Percentiles rank a stretch among this genome's conserved stretches.
These are phyloP conservation scores for Oenanthe javanica DNA, from an alignment of 140 eudicot genomes.

Conservation along the genomic window DNA sequence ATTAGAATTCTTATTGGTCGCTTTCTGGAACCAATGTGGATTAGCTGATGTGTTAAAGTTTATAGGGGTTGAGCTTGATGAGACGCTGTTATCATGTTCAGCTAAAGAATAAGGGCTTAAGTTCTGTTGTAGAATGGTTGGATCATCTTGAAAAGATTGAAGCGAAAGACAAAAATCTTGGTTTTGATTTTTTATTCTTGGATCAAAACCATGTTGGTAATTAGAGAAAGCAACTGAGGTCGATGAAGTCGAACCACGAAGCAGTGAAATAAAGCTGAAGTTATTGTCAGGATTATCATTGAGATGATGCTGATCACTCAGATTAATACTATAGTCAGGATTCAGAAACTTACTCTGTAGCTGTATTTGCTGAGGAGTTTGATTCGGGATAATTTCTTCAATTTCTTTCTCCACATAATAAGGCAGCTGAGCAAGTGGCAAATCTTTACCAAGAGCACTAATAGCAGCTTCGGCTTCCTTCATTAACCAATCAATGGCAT, in stretches of 20 bases:
- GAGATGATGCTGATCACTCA: conserved; percentile 7
- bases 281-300: conserved; percentile 5
- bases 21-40: conserved; percentile 8
- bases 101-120: conserved; percentile 4
- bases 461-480: conserved; percentile 58
- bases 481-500: conserved; percentile 81
- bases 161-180: conserved; percentile 12
- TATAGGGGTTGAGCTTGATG: background rate
- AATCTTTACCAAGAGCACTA: conserved; percentile 35
- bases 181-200: conserved; percentile 20
- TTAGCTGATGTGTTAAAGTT: conserved; percentile 1
- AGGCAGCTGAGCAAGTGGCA: background rate
- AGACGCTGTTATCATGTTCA: background rate
- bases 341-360: background rate
- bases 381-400: background rate
- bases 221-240: background rate
- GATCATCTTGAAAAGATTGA: conserved; percentile 20
- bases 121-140: conserved; percentile 5
- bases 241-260: conserved; percentile 1
- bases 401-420: conserved; percentile 3
- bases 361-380: background rate
- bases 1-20: conserved; percentile 1
- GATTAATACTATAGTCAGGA: conserved; percentile 3
- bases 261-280: conserved; percentile 6
- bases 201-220: conserved; percentile 13